Evolutionary conservation across 73 alveolate genomes (phyloP).

Genomic region (Symbiodinium pilosum): DNA sequence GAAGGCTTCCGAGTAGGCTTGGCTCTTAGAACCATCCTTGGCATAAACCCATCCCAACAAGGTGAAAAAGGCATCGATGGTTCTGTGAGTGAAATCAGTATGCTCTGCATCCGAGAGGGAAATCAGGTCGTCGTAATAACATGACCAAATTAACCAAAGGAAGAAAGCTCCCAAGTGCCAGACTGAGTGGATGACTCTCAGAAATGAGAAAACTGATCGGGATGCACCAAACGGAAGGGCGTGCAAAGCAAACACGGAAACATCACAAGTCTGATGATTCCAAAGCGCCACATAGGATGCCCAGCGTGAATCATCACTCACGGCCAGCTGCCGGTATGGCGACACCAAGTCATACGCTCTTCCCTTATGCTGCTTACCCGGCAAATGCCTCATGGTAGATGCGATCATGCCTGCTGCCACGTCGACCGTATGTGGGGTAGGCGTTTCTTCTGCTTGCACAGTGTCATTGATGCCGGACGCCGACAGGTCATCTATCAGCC

Average conservation of each 20-base stretch:
- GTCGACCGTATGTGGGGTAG: background rate
- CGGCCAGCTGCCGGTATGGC: background rate
- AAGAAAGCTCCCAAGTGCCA: background rate
- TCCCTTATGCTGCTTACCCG: background rate
- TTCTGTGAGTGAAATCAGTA: background rate
- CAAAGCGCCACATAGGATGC: background rate
- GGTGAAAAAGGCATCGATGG: background rate
- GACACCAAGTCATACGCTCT: background rate
- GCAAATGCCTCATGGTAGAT: background rate
- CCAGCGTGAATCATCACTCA: background rate
- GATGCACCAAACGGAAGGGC: conserved; percentile 28
- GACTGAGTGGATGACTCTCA: background rate
- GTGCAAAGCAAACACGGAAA: background rate
- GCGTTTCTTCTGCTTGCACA: background rate
- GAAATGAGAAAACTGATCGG: background rate
- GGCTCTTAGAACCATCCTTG: background rate
- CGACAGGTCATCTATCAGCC: background rate
- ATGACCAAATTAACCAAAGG: background rate
- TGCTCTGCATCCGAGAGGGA: background rate
- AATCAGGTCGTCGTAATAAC: background rate
- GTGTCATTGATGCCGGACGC: background rate
- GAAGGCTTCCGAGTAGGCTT: background rate
- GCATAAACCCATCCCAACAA: background rate
- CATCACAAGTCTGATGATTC: background rate
- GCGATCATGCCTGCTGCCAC: background rate